Conservation (phyloP, 1,139 yeast species). For the Nematodospora anomalae region DNA sequence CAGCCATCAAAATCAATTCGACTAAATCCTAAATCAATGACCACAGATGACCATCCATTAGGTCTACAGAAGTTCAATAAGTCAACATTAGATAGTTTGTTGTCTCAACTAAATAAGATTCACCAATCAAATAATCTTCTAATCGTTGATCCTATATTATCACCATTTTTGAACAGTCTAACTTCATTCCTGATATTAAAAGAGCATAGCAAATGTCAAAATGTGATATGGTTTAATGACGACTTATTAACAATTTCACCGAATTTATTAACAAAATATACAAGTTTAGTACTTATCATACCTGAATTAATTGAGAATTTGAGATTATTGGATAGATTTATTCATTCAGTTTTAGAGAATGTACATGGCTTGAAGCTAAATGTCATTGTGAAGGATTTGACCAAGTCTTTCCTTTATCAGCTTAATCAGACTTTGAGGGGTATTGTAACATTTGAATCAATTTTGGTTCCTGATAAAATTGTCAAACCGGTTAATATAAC, state of each 20-base stretch:
- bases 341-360: slow-evolving; percentile 11
- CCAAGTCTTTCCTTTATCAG: slow-evolving; percentile 29
- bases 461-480: slow-evolving; percentile 12
- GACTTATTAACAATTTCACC: slow-evolving; percentile 11
- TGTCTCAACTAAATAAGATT: slow-evolving; percentile 26
- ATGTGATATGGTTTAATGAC: slow-evolving; percentile 58
- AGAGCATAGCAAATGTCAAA: slow-evolving; percentile 55
- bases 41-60: slow-evolving; percentile 5
- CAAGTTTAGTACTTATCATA: slow-evolving; percentile 41
- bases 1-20: not conserved
- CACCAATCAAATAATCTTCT: slow-evolving; percentile 42
- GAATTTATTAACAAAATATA: slow-evolving; percentile 20
- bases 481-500: slow-evolving; percentile 18
- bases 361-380: slow-evolving; percentile 18
- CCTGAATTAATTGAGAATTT: slow-evolving; percentile 21
- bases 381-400: slow-evolving; percentile 33
- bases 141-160: slow-evolving; percentile 55
- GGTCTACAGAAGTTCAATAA: slow-evolving; percentile 18
- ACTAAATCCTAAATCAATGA: not conserved
- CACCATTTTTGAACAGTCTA: slow-evolving; percentile 57
- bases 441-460: slow-evolving; percentile 22
- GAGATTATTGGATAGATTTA: slow-evolving; percentile 14
- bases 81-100: slow-evolving; percentile 23
- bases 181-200: slow-evolving; percentile 61
- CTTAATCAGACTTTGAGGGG: slow-evolving; percentile 27